phyloP scores from a whole-genome alignment of 2,329 filamentous ascomycete species.

The Knufia petricola region DNA sequence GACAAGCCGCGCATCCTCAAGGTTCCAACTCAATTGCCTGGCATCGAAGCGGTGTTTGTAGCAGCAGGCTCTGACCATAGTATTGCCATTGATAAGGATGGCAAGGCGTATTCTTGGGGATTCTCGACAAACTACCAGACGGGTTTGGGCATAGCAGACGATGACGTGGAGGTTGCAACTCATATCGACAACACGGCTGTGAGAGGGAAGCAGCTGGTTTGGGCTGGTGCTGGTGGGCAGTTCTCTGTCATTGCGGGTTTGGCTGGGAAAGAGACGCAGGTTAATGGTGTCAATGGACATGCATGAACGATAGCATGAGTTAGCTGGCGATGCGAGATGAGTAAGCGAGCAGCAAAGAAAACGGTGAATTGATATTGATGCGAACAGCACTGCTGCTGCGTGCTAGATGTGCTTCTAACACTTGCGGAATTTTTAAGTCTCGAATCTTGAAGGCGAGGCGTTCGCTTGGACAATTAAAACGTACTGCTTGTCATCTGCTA shows the following conservation, averaged over 20 bases:
- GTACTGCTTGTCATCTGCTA: too few species aligned
- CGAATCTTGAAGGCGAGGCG: too few species aligned
- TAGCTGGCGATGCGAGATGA: neutral
- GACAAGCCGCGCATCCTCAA: constrained; percentile 62
- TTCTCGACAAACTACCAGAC: constrained; percentile 75
- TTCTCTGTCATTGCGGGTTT: constrained; percentile 41
- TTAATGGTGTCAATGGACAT: constrained; percentile 22
- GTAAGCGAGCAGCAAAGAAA: neutral
- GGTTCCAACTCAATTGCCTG: constrained; percentile 52
- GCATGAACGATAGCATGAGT: constrained; percentile 12
- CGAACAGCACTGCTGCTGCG: too few species aligned
- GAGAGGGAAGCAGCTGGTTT: constrained; percentile 61
- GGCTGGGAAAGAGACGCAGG: constrained; percentile 7
- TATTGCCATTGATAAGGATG: constrained; percentile 59
- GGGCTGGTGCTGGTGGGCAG: constrained; percentile 80
- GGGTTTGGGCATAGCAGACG: constrained; percentile 59
- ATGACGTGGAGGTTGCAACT: constrained; percentile 69
- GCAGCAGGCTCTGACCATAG: constrained; percentile 63
- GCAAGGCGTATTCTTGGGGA: constrained; percentile 68
- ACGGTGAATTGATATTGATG: neutral
- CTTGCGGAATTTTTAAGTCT: too few species aligned
- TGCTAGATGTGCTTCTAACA: too few species aligned
- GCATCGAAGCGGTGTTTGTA: constrained; percentile 48
- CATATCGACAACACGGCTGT: constrained; percentile 78
- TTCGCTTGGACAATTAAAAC: too few species aligned